These are phyloP conservation scores for Aureobasidium uvarum DNA, from an alignment of 2,329 filamentous ascomycete genomes.

Conservation along the genomic window DNA sequence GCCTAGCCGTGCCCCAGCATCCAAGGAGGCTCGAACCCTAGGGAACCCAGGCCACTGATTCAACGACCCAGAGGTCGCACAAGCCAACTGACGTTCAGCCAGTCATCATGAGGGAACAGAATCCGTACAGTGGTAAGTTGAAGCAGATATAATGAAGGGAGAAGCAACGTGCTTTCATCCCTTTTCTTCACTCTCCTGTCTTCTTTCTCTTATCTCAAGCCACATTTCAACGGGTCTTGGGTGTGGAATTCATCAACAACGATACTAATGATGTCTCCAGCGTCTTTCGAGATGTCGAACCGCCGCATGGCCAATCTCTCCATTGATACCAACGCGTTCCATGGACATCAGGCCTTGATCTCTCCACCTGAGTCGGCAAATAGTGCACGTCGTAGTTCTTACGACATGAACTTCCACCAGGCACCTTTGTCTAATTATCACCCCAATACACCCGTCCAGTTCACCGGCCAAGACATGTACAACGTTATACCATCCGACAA, in stretches of 20 bases:
- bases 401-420: slow-evolving; percentile 4
- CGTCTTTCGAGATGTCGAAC: neutral
- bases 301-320: neutral
- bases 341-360: neutral
- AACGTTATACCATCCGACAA: neutral
- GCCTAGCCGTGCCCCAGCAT: slow-evolving; percentile 16
- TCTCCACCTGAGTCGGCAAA: slow-evolving; percentile 14
- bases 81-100: slow-evolving; percentile 1
- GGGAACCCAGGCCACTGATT: slow-evolving; percentile 9
- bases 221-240: slow-evolving; percentile 21
- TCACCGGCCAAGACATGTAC: neutral
- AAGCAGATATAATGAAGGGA: slow-evolving; percentile 25
- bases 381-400: slow-evolving; percentile 8
- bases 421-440: neutral
- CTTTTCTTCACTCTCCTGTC: slow-evolving; percentile 18
- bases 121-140: slow-evolving; percentile 12
- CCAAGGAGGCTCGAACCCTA: slow-evolving; percentile 8
- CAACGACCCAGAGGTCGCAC: neutral
- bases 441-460: slow-evolving; percentile 5
- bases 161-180: slow-evolving; percentile 23
- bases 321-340: neutral
- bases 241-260: neutral
- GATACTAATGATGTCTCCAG: slow-evolving; percentile 13
- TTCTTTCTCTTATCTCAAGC: slow-evolving; percentile 10
- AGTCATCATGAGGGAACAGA: slow-evolving; percentile 9